Evolutionary conservation across 768 basidiomycete genomes (phyloP).

Genomic region (Terana coerulea): DNA sequence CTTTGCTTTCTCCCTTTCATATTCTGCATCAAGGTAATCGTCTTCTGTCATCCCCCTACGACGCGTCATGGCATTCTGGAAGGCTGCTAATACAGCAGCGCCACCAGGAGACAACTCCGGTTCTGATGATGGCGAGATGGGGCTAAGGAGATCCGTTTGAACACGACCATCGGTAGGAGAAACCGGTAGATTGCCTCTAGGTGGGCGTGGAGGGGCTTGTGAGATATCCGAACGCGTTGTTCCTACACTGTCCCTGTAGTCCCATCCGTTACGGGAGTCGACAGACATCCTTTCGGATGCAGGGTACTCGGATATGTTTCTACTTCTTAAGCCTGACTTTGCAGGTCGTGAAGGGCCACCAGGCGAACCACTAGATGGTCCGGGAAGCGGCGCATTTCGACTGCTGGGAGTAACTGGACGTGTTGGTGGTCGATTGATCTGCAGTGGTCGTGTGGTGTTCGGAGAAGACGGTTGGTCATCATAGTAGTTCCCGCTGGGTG

Average conservation of each 20-base stretch:
- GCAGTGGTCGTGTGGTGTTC: slow-evolving; percentile 47
- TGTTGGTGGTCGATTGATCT: slow-evolving; percentile 54
- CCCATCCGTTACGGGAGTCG: slow-evolving; percentile 36
- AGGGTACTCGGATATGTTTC: slow-evolving; percentile 50
- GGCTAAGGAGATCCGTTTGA: slow-evolving; percentile 9
- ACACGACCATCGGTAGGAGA: slow-evolving; percentile 9
- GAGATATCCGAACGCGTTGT: slow-evolving; percentile 43
- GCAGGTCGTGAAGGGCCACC: slow-evolving; percentile 61
- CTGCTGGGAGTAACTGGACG: slow-evolving; percentile 51
- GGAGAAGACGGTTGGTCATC: slow-evolving; percentile 35
- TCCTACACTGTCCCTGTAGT: slow-evolving; percentile 43
- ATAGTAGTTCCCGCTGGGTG: slow-evolving; percentile 34
- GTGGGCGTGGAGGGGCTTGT: slow-evolving; percentile 28
- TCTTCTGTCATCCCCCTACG: slow-evolving; percentile 49
- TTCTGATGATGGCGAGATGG: slow-evolving; percentile 13
- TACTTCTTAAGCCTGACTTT: slow-evolving; percentile 60
- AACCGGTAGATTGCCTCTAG: slow-evolving; percentile 23
- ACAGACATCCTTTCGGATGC: slow-evolving; percentile 46
- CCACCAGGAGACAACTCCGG: slow-evolving; percentile 25
- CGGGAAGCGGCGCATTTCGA: slow-evolving; percentile 24
- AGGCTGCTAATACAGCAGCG: slow-evolving; percentile 63
- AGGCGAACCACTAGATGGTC: slow-evolving; percentile 36
- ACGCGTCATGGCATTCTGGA: slow-evolving; percentile 61
- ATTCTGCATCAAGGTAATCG: slow-evolving; percentile 50
- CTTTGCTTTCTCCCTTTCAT: slow-evolving; percentile 52